Base-by-base conservation (phyloP, 345 rosid species). In the Brassica cretica region DNA sequence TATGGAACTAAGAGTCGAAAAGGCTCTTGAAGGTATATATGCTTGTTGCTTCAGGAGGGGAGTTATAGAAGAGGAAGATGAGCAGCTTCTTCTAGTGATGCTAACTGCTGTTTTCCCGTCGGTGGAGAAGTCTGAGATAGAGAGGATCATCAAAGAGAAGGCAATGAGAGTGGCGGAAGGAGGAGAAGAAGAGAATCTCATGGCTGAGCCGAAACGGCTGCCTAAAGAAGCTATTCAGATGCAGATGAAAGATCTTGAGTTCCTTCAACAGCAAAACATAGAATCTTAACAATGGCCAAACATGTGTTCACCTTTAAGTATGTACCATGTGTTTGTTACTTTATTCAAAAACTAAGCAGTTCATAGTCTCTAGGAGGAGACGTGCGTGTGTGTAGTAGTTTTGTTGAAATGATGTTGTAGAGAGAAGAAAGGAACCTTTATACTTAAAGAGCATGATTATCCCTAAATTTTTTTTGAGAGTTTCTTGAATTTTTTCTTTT, bases 161-260 rank as follows among this genome's bases (percentile, higher is more conserved):
- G 94, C 86, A 0, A 80, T 11, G n/a, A 87, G 70, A 68, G 90
- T 91, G 6, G 97, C 87, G 0, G 90, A 92, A 80, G 80, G 76
- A 77, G 80, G 80, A 27, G 81, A 78, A 8, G 91, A 84, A 49
- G 89, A 83, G 29, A 84, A 69, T 41, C 77, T 41, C 9, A 53
- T 74, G 76, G 80, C 84, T 5, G 89, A 81, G 65, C 37, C 65
- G 2, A 89, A 84, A 84, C 83, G 89, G 14, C 82, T 91, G 72
- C 82, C 94, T 0, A 86, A 88, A 85, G 97, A 89, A 79, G 99
- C 98, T 56, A 88, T 81, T 12, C 72, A 86, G 73, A 69, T 88
- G 88, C 99, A 95, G 76, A 93, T 92, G 98, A 95, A 91, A 78
- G 97, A 95, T 82, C 97, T 95, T 41, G 85, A 90, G 67, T 95